Evolutionary conservation across 176 grass and related monocot genomes (phyloP).

Genomic region (Tillandsia fasciculata): DNA sequence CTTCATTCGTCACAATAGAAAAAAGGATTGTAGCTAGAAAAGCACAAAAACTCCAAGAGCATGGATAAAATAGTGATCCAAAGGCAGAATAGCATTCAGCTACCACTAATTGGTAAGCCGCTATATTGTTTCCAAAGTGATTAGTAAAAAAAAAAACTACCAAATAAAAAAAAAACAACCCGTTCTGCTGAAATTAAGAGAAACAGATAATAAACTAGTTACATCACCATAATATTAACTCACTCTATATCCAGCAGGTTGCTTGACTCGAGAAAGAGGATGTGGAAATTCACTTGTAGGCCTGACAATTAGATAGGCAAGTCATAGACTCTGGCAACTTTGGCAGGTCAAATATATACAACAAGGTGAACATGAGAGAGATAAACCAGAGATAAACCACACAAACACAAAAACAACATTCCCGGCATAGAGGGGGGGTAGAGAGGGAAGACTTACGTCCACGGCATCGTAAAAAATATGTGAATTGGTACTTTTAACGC

Average conservation of each 20-base stretch:
- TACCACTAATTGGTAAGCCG: too few species aligned
- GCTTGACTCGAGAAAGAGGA: constrained; percentile 95
- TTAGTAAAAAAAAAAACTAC: too few species aligned
- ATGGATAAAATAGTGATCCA: too few species aligned
- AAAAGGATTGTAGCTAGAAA: too few species aligned
- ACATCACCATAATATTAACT: constrained; percentile 11
- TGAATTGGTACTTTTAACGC: constrained; percentile 84
- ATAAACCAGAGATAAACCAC: background rate
- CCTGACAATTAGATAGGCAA: constrained; percentile 43
- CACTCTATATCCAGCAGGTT: constrained; percentile 73
- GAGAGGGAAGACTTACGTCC: constrained; percentile 66
- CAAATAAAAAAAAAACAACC: background rate
- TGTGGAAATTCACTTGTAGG: constrained; percentile 96
- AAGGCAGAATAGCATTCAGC: too few species aligned
- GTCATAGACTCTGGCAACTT: constrained; percentile 4
- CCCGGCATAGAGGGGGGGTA: background rate
- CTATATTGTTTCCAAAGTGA: too few species aligned
- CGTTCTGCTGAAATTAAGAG: background rate
- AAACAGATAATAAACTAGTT: background rate
- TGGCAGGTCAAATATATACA: background rate
- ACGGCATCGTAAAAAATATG: constrained; percentile 99
- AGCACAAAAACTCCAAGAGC: too few species aligned
- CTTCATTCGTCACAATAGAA: too few species aligned
- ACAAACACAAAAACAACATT: background rate
- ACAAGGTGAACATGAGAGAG: constrained; percentile 9